Conservation (phyloP, 805 yeast species). For the Suhomyces tanzawaensis region DNA sequence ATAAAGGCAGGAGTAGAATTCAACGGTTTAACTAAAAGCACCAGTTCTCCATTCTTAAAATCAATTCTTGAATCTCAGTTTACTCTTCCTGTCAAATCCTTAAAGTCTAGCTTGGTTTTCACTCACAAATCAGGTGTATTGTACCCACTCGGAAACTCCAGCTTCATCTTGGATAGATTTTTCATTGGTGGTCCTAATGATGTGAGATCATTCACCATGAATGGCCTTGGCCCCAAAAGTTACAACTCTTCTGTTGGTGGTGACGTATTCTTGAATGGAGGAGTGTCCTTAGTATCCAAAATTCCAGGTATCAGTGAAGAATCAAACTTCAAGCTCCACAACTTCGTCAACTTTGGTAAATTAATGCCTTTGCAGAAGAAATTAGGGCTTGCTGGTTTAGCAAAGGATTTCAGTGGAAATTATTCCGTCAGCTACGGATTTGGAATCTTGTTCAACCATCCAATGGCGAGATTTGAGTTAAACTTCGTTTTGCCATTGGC, state of each 20-base stretch:
- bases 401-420: conserved; percentile 9
- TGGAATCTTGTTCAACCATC: conserved; percentile 54
- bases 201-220: conserved; percentile 48
- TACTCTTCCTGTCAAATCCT: conserved; percentile 21
- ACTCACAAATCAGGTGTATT: conserved; percentile 35
- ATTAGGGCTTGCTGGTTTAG: conserved; percentile 3
- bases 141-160: conserved; percentile 16
- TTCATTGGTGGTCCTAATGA: conserved; percentile 62
- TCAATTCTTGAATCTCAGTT: conserved; percentile 38
- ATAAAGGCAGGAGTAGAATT: conserved; percentile 37
- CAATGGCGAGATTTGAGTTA: conserved; percentile 57
- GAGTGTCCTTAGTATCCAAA: conserved; percentile 42
- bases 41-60: conserved; percentile 40
- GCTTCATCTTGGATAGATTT: conserved; percentile 49
- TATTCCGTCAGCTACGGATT: conserved; percentile 44
- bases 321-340: conserved; percentile 48
- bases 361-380: conserved; percentile 20
- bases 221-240: conserved; percentile 56
- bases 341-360: conserved; percentile 48
- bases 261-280: conserved; percentile 46
- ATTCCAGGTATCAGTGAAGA: conserved; percentile 42
- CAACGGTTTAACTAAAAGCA: conserved; percentile 24
- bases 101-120: conserved; percentile 21
- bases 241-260: conserved; percentile 52
- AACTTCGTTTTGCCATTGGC: conserved; percentile 52